phyloP scores from a whole-genome alignment of 2,329 filamentous ascomycete species.

The Aplosporella prunicola region DNA sequence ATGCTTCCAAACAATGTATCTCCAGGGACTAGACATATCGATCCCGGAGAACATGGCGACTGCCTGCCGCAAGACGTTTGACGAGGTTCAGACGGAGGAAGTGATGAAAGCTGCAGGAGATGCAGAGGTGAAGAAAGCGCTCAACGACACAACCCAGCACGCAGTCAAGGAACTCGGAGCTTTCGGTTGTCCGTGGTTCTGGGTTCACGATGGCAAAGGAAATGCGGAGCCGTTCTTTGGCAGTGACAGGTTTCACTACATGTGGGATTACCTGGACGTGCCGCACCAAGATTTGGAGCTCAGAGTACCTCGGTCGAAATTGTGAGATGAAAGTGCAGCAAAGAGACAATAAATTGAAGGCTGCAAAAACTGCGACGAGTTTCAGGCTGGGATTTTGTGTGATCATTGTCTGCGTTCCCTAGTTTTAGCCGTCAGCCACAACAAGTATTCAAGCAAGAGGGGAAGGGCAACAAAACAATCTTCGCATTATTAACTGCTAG shows the following conservation, averaged over 20 bases:
- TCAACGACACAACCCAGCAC: conserved; percentile 48
- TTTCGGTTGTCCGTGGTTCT: conserved; percentile 70
- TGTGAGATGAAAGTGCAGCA: too few relatives aligned
- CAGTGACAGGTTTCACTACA: conserved; percentile 63
- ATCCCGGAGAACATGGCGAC: conserved; percentile 45
- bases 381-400: too few relatives aligned
- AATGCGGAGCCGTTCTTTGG: conserved; percentile 64
- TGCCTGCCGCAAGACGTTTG: conserved; percentile 40
- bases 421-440: too few relatives aligned
- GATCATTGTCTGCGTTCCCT: too few relatives aligned
- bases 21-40: conserved; percentile 49
- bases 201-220: conserved; percentile 44
- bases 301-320: too few relatives aligned
- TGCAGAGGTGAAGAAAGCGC: conserved; percentile 42
- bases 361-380: too few relatives aligned
- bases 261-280: conserved; percentile 58
- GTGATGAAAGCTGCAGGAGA: conserved; percentile 47
- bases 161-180: conserved; percentile 58
- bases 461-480: too few relatives aligned
- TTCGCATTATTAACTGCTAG: too few relatives aligned
- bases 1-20: conserved; percentile 55
- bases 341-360: too few relatives aligned
- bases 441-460: too few relatives aligned
- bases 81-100: conserved; percentile 40
- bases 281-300: too few relatives aligned